Percentiles rank a stretch among this genome's conserved stretches.
phyloP scores from a whole-genome alignment of 495 filamentous ascomycete species.

The Aspergillus diversus region DNA sequence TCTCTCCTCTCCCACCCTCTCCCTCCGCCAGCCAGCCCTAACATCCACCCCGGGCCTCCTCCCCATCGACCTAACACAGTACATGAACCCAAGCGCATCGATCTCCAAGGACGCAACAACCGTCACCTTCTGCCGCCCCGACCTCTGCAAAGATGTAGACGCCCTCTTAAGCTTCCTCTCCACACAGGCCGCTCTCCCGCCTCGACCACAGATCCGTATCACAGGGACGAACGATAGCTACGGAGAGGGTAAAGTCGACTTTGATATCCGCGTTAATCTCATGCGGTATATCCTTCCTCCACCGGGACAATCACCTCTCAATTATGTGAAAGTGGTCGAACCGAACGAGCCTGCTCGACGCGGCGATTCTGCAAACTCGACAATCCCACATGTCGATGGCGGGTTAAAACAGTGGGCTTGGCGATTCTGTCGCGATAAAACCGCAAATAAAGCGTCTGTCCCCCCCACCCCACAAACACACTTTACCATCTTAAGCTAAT shows the following conservation, averaged over 20 bases:
- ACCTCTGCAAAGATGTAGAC: background rate
- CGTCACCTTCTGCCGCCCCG: background rate
- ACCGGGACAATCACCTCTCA: background rate
- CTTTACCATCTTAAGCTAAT: background rate
- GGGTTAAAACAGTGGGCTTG: background rate
- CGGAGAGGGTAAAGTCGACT: background rate
- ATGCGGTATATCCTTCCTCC: background rate
- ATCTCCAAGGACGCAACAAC: constrained; percentile 1
- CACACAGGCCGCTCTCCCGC: background rate
- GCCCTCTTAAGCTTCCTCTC: background rate
- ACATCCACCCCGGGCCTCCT: background rate
- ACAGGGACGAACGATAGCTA: background rate
- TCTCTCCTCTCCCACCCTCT: background rate
- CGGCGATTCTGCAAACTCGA: background rate
- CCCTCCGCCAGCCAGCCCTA: background rate
- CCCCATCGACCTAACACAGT: background rate
- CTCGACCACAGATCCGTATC: constrained; percentile 5
- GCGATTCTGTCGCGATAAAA: constrained; percentile 8
- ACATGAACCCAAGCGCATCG: background rate
- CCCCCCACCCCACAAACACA: background rate
- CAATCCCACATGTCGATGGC: background rate
- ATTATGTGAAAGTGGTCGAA: constrained; percentile 2
- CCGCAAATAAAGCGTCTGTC: background rate
- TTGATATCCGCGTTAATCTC: background rate
- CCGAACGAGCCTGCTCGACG: background rate